Evolutionary conservation across 2,329 filamentous ascomycete species (phyloP).

Genomic region (Elsinoe necatrix): DNA sequence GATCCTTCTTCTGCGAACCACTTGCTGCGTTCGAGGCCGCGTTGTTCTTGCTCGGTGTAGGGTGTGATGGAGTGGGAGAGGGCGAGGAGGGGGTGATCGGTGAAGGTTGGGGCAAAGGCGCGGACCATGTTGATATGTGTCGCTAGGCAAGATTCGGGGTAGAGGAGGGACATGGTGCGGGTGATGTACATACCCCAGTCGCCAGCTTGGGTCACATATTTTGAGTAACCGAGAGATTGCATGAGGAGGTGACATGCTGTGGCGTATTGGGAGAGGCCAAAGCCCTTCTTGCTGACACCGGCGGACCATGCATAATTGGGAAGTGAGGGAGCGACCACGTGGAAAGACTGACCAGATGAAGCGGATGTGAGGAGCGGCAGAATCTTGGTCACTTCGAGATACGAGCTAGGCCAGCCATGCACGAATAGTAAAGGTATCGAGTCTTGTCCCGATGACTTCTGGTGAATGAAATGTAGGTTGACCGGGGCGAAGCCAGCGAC

Average conservation of each 20-base stretch:
- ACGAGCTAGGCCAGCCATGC: slow-evolving; percentile 64
- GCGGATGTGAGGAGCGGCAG: slow-evolving; percentile 39
- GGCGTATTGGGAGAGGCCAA: slow-evolving; percentile 52
- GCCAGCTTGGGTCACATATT: slow-evolving; percentile 55
- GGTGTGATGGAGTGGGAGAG: slow-evolving; percentile 48
- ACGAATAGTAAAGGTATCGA: slow-evolving; percentile 59
- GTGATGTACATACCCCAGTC: slow-evolving; percentile 65
- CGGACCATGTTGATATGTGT: slow-evolving; percentile 56
- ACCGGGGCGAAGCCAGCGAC: slow-evolving; percentile 53
- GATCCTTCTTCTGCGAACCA: slow-evolving; percentile 53
- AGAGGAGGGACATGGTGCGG: slow-evolving; percentile 51
- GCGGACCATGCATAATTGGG: slow-evolving; percentile 49
- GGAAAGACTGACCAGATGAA: slow-evolving; percentile 39
- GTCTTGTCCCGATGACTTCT: slow-evolving; percentile 41
- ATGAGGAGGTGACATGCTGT: slow-evolving; percentile 61
- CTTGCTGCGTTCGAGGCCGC: slow-evolving; percentile 43
- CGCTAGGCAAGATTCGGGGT: slow-evolving; percentile 49
- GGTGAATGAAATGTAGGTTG: slow-evolving; percentile 57
- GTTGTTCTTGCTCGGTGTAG: slow-evolving; percentile 45
- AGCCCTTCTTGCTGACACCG: slow-evolving; percentile 45
- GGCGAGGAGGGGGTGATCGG: slow-evolving; percentile 49
- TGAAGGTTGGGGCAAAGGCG: slow-evolving; percentile 42
- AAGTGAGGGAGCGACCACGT: slow-evolving; percentile 47
- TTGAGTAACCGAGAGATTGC: slow-evolving; percentile 55
- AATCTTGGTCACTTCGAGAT: slow-evolving; percentile 57